A percentile compares a stretch with the other conserved stretches of the same genome.
Evolutionary conservation across 2,329 filamentous ascomycete genomes (phyloP).

Genomic region (Alternaria consortialis): DNA sequence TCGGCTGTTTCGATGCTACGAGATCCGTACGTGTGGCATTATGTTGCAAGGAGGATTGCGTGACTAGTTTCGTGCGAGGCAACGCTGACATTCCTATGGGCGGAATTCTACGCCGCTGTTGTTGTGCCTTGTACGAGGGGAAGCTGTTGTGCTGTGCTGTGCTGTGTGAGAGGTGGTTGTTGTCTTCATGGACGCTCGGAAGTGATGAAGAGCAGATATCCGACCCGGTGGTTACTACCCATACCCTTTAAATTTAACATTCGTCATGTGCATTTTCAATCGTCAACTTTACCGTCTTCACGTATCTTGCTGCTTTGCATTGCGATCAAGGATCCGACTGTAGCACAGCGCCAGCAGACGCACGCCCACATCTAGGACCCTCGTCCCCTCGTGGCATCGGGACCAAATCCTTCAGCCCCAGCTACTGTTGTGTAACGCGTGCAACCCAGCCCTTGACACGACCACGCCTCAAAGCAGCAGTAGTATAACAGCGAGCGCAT

Average conservation of each 20-base stretch:
- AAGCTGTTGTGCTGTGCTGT: conserved; percentile 3
- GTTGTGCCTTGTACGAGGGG: conserved; percentile 9
- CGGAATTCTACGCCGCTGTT: not conserved
- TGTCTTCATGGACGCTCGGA: conserved; percentile 3
- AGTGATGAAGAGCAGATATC: conserved; percentile 7
- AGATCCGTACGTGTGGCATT: conserved; percentile 4
- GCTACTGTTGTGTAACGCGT: conserved; percentile 44
- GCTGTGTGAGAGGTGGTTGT: conserved; percentile 3
- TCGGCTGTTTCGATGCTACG: conserved; percentile 11
- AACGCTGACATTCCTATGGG: not conserved
- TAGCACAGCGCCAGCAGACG: conserved; percentile 12
- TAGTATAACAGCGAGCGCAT: conserved; percentile 26
- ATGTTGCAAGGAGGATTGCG: conserved; percentile 12
- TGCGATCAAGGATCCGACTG: conserved; percentile 12
- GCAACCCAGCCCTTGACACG: conserved; percentile 23
- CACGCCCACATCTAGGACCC: conserved; percentile 12
- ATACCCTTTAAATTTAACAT: not conserved
- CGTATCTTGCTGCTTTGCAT: conserved; percentile 7
- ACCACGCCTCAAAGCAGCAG: conserved; percentile 41
- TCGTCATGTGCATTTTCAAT: not conserved
- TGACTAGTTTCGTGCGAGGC: conserved; percentile 12
- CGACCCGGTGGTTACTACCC: not conserved
- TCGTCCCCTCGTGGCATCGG: conserved; percentile 23
- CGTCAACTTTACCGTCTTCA: not conserved
- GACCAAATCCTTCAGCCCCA: conserved; percentile 24